Conservation (phyloP, 2,329 filamentous ascomycete species). For the Aureobasidium uvarum region DNA sequence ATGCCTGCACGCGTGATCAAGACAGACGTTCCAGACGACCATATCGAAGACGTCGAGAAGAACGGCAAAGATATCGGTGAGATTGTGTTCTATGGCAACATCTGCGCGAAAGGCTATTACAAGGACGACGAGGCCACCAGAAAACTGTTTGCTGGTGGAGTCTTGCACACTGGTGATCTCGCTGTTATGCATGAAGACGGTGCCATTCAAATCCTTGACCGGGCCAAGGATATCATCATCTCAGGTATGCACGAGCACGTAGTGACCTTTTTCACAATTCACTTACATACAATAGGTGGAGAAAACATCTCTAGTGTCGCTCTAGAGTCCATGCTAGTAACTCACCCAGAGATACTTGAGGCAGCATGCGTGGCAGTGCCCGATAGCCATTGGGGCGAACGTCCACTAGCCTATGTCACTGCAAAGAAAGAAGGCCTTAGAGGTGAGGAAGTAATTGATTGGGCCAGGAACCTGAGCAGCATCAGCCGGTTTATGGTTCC, state of each 20-base stretch:
- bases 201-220: constrained; percentile 85
- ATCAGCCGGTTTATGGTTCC: constrained; percentile 90
- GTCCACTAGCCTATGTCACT: constrained; percentile 93
- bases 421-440: constrained; percentile 56
- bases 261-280: not conserved
- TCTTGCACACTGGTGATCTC: constrained; percentile 83
- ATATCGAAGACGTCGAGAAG: constrained; percentile 64
- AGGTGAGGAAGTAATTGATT: constrained; percentile 72
- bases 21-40: constrained; percentile 63
- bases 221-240: constrained; percentile 98
- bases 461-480: constrained; percentile 75
- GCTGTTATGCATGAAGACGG: constrained; percentile 93
- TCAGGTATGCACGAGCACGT: constrained; percentile 60
- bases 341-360: constrained; percentile 86
- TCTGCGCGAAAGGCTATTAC: constrained; percentile 88
- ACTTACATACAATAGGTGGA: constrained; percentile 60
- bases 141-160: constrained; percentile 84
- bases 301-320: constrained; percentile 97
- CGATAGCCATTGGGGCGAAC: constrained; percentile 90
- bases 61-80: constrained; percentile 77
- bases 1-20: constrained; percentile 80
- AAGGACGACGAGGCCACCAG: constrained; percentile 82
- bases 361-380: constrained; percentile 84
- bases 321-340: constrained; percentile 82
- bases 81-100: constrained; percentile 86